Evolutionary conservation across 306 rosid genomes (phyloP).

Genomic region (Gynostemma pentaphyllum): DNA sequence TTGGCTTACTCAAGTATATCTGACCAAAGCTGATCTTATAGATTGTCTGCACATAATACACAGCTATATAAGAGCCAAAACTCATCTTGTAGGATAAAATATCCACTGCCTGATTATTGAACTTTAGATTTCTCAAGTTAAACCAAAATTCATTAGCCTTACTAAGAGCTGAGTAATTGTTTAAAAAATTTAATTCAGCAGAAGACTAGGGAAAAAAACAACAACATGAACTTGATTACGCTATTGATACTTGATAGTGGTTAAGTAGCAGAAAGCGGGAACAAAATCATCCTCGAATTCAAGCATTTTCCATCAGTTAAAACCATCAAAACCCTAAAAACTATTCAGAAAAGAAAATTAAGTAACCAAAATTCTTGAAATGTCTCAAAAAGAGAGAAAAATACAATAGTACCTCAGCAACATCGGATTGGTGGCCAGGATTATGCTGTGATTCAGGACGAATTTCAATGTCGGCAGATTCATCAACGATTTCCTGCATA

Average conservation of each 20-base stretch:
- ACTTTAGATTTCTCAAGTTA: no score
- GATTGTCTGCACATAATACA: slow-evolving; percentile 43
- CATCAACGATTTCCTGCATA: slow-evolving; percentile 96
- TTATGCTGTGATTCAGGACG: slow-evolving; percentile 95
- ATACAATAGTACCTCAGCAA: slow-evolving; percentile 77
- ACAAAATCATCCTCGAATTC: not conserved
- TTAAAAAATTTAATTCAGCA: not conserved
- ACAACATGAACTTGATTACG: not conserved
- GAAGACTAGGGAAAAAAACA: not conserved
- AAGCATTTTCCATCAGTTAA: not conserved
- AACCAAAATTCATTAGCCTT: not conserved
- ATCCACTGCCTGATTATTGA: no score
- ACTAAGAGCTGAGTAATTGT: no score
- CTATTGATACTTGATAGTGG: not conserved
- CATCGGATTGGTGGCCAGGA: slow-evolving; percentile 86
- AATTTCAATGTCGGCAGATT: slow-evolving; percentile 87
- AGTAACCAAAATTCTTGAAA: not conserved
- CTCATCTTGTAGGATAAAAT: no score
- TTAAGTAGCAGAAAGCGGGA: not conserved
- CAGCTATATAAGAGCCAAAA: slow-evolving; percentile 11
- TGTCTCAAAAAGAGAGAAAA: not conserved
- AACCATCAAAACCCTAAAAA: not conserved
- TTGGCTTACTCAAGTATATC: slow-evolving; percentile 92
- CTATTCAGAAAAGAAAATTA: not conserved
- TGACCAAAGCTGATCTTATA: slow-evolving; percentile 82